Base-by-base conservation (phyloP, 345 rosid species). In the Abelmoschus esculentus region DNA sequence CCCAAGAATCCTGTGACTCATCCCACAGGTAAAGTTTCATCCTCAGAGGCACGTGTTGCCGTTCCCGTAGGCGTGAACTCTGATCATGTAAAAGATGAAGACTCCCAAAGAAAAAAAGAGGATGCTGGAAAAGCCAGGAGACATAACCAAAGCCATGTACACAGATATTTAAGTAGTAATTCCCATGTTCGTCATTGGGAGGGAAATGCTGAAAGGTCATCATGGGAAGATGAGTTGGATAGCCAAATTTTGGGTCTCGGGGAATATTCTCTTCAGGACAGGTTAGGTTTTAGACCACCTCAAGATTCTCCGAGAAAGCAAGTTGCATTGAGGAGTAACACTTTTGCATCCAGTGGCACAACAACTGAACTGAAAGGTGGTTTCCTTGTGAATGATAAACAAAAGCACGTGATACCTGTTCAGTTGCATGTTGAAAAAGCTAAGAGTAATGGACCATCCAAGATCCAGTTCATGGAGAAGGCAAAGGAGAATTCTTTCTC, bases 391-490 rank as follows among this genome's bases (percentile, higher is more conserved):
- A 70, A 70, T 70, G 72, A 74, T 70, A 85, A 80, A 70, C 77
- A 81, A 61, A 89, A 89, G 78, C 86, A 79, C 36, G 75, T 78
- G 29, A 87, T 83, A 72, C 86, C 91, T 74, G 83, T 69, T 70
- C 90, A 89, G 60, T 58, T 85, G 40, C 83, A 85, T 74, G 79
- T 72, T 71, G 81, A 75, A 38, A 76, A 79, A 63, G 67, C 71
- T 38, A 79, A 80, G 42, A 67, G 73, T 59, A 61, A 73, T 38
- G 77, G 70, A 29, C 59, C 67, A 12, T 47, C 74, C 22, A 72
- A 54, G 69, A 64, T 57, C 60, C 73, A 74, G 11, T 52, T 70
- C 7, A 31, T 36, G 44, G 78, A 53, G 61, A 77, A 72, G 55
- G 76, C 19, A 17, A 79, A 70, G 61, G 69, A 77, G 74, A 77